Conservation (phyloP, 2,329 filamentous ascomycete species). For the Stagonosporopsis tanaceti region DNA sequence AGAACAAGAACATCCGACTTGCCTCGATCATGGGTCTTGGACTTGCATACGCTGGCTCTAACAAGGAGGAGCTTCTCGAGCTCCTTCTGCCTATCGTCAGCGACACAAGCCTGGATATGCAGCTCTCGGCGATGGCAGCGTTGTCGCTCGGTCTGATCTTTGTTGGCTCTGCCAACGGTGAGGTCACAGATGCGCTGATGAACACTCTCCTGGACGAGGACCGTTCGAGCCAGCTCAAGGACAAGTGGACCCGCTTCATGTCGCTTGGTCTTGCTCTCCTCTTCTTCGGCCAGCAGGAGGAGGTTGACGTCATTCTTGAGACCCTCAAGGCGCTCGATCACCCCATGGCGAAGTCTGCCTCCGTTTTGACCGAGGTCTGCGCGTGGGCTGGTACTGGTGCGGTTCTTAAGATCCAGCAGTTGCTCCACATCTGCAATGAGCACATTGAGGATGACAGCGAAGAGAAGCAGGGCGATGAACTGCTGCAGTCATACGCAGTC, state of each 20-base stretch:
- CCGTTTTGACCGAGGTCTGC: slow-evolving; percentile 92
- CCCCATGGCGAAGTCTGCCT: slow-evolving; percentile 95
- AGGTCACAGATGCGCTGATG: slow-evolving; percentile 91
- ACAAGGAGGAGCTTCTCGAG: slow-evolving; percentile 88
- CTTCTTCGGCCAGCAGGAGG: slow-evolving; percentile 96
- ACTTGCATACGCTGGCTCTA: slow-evolving; percentile 91
- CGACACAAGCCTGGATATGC: slow-evolving; percentile 88
- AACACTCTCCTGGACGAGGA: slow-evolving; percentile 94
- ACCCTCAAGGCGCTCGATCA: slow-evolving; percentile 97
- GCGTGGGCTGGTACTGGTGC: slow-evolving; percentile 98
- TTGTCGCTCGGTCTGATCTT: slow-evolving; percentile 89
- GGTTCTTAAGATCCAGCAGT: slow-evolving; percentile 94
- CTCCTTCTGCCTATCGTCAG: slow-evolving; percentile 85
- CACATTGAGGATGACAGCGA: slow-evolving; percentile 94
- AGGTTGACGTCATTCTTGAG: slow-evolving; percentile 97
- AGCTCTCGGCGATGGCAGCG: slow-evolving; percentile 94
- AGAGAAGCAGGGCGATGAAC: slow-evolving; percentile 88
- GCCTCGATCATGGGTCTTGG: slow-evolving; percentile 96
- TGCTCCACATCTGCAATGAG: slow-evolving; percentile 97
- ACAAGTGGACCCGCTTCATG: slow-evolving; percentile 98
- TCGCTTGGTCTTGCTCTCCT: slow-evolving; percentile 90
- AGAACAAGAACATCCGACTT: slow-evolving; percentile 78
- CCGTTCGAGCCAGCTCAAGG: slow-evolving; percentile 85
- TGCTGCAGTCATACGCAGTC: slow-evolving; percentile 95
- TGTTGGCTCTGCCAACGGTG: slow-evolving; percentile 88